A percentile compares a stretch with the other conserved stretches of the same genome.
These are phyloP conservation scores for Trapa bicornis DNA, from an alignment of 345 rosid species.

Conservation along the genomic window DNA sequence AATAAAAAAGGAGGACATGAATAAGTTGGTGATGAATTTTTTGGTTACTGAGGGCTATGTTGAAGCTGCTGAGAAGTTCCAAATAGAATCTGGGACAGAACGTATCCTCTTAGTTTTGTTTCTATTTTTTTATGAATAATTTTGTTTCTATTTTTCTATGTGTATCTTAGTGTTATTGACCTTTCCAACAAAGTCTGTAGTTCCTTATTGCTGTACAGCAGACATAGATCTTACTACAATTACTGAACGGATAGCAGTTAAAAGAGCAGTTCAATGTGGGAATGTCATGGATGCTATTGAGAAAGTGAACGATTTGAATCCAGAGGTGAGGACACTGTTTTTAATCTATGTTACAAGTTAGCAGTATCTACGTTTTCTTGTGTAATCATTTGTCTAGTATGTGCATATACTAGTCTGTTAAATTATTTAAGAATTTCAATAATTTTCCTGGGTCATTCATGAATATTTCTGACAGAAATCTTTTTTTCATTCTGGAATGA, in stretches of 20 bases:
- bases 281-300: conserved; percentile 96
- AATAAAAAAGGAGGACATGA: conserved; percentile 92
- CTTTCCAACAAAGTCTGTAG: background rate
- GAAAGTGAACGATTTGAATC: conserved; percentile 90
- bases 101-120: conserved; percentile 45
- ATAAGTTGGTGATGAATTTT: conserved; percentile 91
- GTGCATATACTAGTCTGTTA: no score
- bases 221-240: conserved; percentile 92
- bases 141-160: background rate
- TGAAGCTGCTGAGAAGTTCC: conserved; percentile 85
- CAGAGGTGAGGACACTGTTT: conserved; percentile 39
- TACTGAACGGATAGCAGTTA: conserved; percentile 91
- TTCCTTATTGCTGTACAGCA: conserved; percentile 55
- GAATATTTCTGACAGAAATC: background rate
- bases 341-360: background rate
- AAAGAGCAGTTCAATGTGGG: conserved; percentile 91
- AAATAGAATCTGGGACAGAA: conserved; percentile 83
- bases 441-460: background rate
- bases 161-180: background rate
- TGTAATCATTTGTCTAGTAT: no score
- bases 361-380: no score
- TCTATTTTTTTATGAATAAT: background rate
- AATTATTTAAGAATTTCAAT: background rate
- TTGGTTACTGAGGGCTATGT: conserved; percentile 95
- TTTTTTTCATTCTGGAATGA: background rate